Conservation (phyloP, 352 stramenopile genomes). For the Blastocystis sp. region DNA sequence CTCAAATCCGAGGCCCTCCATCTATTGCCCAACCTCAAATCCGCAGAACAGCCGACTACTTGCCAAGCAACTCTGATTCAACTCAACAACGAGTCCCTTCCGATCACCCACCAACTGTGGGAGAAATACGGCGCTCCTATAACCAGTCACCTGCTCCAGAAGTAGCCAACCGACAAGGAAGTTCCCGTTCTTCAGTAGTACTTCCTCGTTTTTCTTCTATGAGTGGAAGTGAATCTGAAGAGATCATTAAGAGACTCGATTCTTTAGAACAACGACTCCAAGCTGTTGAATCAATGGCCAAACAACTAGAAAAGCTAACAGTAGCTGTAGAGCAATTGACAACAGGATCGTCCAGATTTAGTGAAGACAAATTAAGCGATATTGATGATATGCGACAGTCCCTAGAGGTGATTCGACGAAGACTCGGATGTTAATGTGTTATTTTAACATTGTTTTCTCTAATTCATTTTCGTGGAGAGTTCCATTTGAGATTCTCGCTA, state of each 20-base stretch:
- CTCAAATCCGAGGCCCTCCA: not conserved
- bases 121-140: not conserved
- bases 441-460: not conserved
- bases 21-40: not conserved
- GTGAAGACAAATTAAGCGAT: not conserved
- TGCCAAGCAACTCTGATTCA: too few species aligned
- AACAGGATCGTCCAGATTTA: not conserved
- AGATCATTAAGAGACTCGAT: constrained; percentile 5
- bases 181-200: not conserved
- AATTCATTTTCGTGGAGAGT: not conserved
- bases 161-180: not conserved
- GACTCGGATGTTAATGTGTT: constrained; percentile 19
- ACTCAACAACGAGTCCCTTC: too few species aligned
- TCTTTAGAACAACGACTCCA: not conserved
- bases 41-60: not conserved
- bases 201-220: not conserved
- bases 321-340: not conserved
- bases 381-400: constrained; percentile 12
- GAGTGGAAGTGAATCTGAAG: not conserved
- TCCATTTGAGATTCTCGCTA: not conserved
- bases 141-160: not conserved
- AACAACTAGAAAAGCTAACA: not conserved
- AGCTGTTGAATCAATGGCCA: not conserved
- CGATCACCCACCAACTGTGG: not conserved
- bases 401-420: constrained; percentile 6